Percentiles rank a stretch among this genome's conserved stretches.
These are phyloP conservation scores for Funneliformis caledonium DNA, from an alignment of 371 early-diverging fungal species.

Conservation along the genomic window DNA sequence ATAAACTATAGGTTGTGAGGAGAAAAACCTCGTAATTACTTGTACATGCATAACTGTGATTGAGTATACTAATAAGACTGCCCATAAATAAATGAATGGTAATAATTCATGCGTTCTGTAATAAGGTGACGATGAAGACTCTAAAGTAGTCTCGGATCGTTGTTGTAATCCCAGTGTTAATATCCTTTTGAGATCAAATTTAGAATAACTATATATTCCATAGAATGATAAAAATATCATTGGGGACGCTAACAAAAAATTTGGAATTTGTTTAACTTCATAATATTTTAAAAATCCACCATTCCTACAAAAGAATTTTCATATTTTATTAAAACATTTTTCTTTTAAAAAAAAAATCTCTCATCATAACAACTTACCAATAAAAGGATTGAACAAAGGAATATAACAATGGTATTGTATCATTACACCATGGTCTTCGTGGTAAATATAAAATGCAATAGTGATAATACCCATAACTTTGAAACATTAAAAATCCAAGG, in stretches of 20 bases:
- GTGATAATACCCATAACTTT: slow-evolving; percentile 67
- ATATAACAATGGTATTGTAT: slow-evolving; percentile 70
- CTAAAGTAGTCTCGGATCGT: neutral
- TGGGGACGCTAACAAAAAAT: slow-evolving; percentile 88
- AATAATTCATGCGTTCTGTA: slow-evolving; percentile 42
- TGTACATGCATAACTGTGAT: slow-evolving; percentile 87
- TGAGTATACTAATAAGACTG: slow-evolving; percentile 62
- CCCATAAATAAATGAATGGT: slow-evolving; percentile 77
- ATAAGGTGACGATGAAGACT: slow-evolving; percentile 44
- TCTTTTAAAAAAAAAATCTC: neutral
- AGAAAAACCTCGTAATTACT: slow-evolving; percentile 87
- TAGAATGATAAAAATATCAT: slow-evolving; percentile 67
- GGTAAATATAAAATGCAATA: slow-evolving; percentile 58
- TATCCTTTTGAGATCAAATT: slow-evolving; percentile 57
- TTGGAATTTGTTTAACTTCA: slow-evolving; percentile 81
- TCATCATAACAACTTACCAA: slow-evolving; percentile 62
- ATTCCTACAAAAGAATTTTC: slow-evolving; percentile 56
- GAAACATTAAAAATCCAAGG: slow-evolving; percentile 70
- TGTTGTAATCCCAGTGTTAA: slow-evolving; percentile 55
- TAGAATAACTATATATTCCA: slow-evolving; percentile 64
- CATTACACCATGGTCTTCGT: slow-evolving; percentile 75
- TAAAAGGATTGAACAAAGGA: slow-evolving; percentile 86
- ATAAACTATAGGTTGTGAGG: slow-evolving; percentile 79
- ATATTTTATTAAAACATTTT: neutral
- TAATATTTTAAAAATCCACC: slow-evolving; percentile 87